Evolutionary conservation across 805 yeast species (phyloP).

Genomic region (Komagataella populi): DNA sequence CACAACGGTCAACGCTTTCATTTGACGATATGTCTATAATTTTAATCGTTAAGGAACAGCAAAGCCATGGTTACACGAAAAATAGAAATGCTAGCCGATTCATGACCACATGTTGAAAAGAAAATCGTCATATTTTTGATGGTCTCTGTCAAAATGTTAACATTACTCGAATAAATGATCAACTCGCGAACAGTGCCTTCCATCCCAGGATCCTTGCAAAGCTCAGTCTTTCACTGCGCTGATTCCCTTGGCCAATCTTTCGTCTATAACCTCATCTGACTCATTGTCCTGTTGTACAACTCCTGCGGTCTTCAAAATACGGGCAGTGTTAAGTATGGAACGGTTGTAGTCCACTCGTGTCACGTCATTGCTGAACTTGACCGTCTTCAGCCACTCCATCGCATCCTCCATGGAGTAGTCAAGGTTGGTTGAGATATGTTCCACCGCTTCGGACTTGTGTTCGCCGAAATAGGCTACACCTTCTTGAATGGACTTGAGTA

Average conservation of each 20-base stretch:
- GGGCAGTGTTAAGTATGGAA: conserved; percentile 41
- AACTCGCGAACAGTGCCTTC: not conserved
- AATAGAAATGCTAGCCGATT: too few relatives aligned
- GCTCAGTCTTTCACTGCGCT: not conserved
- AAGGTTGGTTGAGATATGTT: conserved; percentile 48
- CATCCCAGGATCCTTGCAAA: not conserved
- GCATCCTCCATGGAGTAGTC: conserved; percentile 76
- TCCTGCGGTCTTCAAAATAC: conserved; percentile 49
- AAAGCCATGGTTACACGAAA: not conserved
- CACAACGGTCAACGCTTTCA: not conserved
- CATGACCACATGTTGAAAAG: too few relatives aligned
- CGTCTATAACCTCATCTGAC: conserved; percentile 1
- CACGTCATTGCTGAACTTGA: conserved; percentile 37
- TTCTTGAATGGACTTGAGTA: conserved; percentile 40
- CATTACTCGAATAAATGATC: not conserved
- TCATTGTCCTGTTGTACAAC: conserved; percentile 19
- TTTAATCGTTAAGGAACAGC: not conserved
- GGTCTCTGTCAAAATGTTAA: too few relatives aligned
- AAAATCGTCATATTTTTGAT: too few relatives aligned
- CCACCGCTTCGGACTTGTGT: conserved; percentile 51
- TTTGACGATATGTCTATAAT: not conserved
- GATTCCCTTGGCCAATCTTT: not conserved
- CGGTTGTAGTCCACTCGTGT: conserved; percentile 34
- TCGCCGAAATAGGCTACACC: conserved; percentile 57
- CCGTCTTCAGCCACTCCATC: conserved; percentile 69